Conservation (phyloP, 1,139 yeast species). For the Geotrichum cucujoidarum region DNA sequence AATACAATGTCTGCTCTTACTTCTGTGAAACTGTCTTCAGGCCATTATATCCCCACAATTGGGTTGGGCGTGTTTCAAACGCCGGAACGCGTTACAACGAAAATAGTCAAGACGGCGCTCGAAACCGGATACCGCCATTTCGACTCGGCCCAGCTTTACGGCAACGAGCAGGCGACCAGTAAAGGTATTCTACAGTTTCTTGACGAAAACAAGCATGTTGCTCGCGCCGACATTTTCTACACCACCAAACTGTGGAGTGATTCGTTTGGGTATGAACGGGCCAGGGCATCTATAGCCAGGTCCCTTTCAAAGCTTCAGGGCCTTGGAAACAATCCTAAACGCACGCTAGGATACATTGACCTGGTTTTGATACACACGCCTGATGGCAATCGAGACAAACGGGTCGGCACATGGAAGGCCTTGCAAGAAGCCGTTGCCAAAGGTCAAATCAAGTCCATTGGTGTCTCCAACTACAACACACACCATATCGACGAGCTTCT, state of each 20-base stretch:
- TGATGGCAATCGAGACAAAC: constrained; percentile 24
- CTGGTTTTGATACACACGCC: constrained; percentile 41
- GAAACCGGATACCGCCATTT: constrained; percentile 65
- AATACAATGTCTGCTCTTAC: not conserved
- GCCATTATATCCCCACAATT: constrained; percentile 48
- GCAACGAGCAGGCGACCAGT: constrained; percentile 52
- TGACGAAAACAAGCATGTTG: constrained; percentile 34
- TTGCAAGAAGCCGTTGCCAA: constrained; percentile 41
- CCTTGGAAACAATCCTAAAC: not conserved
- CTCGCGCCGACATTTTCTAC: constrained; percentile 52
- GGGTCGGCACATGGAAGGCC: constrained; percentile 43
- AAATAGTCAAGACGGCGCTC: constrained; percentile 49
- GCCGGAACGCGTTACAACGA: constrained; percentile 40
- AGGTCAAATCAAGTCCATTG: constrained; percentile 39
- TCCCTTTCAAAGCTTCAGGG: constrained; percentile 48
- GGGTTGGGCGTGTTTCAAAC: constrained; percentile 57
- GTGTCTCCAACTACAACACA: constrained; percentile 45
- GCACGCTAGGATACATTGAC: constrained; percentile 46
- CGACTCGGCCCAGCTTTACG: constrained; percentile 57
- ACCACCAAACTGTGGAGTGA: constrained; percentile 64
- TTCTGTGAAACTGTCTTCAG: constrained; percentile 37
- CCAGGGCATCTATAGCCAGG: constrained; percentile 49
- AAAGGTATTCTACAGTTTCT: constrained; percentile 46
- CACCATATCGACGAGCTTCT: constrained; percentile 40
- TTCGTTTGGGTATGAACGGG: constrained; percentile 54